Evolutionary conservation across 2,329 filamentous ascomycete genomes (phyloP), one percentile per base, ranked within the genome.

Genomic region (Tothia fuscella): DNA sequence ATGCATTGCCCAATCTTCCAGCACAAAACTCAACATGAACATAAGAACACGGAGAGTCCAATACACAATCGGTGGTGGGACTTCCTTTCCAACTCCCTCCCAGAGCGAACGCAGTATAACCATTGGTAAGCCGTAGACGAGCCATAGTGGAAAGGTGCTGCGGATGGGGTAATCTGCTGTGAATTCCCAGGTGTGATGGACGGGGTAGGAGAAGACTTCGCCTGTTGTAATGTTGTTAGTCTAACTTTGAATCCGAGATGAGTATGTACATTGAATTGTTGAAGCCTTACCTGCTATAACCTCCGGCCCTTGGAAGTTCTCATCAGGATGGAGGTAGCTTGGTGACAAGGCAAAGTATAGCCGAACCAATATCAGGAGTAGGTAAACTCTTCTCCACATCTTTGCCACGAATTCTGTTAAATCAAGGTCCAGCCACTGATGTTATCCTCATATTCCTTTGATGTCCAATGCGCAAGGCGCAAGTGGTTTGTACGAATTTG

Each of bases 271-370:
- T n/a, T n/a, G n/a, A n/a, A n/a, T n/a, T n/a, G 30, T 5, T 14
- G 16, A 36, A 41, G 30, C 24, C 79, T 51, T 76, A 95, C 89
- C 89, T 56, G 89, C 88, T 56, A 96, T 91, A 49, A 96, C 81
- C 68, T 98, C 91, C 13, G 91, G 91, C 26, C 91, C 91, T 66
- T 98, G 91, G 56, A 98, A 98, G 68, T 96, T 91, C 71, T 98
- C 91, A 66, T 98, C 91, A 4, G 91, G 91, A 61, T 98, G 91
- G 35, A 98, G 76, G 62, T 98, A 98, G 70, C 89, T 96, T 45
- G 91, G 84, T 48, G 82, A 88, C 49, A 96, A 67, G 46, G 91
- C 89, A 60, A 96, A 89, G 74, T 89, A 96, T 56, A 96, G 72
- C 62, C 91, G 82, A 55, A 94, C 76, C 51, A 91, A 68, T 55